Conservation (phyloP, 495 filamentous ascomycete species). For the Talaromyces proteolyticus region DNA sequence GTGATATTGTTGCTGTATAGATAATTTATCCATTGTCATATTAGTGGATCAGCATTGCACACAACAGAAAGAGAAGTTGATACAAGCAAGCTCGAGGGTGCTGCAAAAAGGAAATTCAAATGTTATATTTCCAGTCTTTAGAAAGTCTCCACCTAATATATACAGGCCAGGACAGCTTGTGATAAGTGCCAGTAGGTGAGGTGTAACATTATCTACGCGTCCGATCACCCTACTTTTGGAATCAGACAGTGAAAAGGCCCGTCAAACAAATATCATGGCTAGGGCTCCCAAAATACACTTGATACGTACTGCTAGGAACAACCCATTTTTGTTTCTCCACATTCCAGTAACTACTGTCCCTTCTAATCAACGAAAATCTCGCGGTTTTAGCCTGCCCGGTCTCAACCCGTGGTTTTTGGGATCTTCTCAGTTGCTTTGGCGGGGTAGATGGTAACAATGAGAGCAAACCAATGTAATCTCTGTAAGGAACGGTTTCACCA, state of each 20-base stretch:
- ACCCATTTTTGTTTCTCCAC: constrained; percentile 55
- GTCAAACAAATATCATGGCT: constrained; percentile 17
- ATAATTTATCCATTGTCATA: too few species aligned
- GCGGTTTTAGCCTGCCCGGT: constrained; percentile 36
- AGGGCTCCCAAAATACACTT: constrained; percentile 55
- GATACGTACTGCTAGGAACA: constrained; percentile 39
- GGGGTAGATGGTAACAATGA: constrained; percentile 16
- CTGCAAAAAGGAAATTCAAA: too few species aligned
- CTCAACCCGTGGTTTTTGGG: constrained; percentile 48
- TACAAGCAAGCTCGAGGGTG: too few species aligned
- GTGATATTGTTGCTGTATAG: constrained; percentile 1
- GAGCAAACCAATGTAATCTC: constrained; percentile 62
- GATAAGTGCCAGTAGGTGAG: too few species aligned
- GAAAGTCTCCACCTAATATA: too few species aligned
- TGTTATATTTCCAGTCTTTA: too few species aligned
- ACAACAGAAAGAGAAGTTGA: too few species aligned
- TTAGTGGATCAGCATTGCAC: too few species aligned
- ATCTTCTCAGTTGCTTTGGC: constrained; percentile 48
- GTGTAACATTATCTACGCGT: too few species aligned
- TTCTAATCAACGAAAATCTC: constrained; percentile 49
- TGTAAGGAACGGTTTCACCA: constrained; percentile 33
- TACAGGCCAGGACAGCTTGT: too few species aligned
- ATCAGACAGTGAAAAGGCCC: constrained; percentile 11
- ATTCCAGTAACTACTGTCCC: constrained; percentile 66
- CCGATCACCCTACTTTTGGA: too few species aligned